These are phyloP conservation scores for Babesia ovis DNA, from an alignment of 169 alveolate species.

Conservation along the genomic window DNA sequence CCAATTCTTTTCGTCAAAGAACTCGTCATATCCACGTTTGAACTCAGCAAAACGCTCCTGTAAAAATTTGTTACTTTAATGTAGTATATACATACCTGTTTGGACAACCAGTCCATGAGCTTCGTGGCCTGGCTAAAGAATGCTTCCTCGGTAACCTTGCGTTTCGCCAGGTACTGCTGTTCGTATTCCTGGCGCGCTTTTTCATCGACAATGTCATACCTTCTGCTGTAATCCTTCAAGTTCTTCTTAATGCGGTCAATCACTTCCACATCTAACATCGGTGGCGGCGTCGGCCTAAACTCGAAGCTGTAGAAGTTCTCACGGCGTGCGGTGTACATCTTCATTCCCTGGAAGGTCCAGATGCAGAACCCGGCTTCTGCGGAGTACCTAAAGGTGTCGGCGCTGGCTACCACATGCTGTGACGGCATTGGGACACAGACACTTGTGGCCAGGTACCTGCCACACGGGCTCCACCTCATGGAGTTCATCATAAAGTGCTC, in stretches of 20 bases:
- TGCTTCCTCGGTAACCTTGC: slow-evolving; percentile 69
- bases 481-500: slow-evolving; percentile 84
- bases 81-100: slow-evolving; percentile 57
- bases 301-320: slow-evolving; percentile 83
- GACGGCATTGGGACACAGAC: slow-evolving; percentile 72
- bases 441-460: slow-evolving; percentile 83
- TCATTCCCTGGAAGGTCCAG: slow-evolving; percentile 89
- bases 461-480: slow-evolving; percentile 87
- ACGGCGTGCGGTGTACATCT: slow-evolving; percentile 76
- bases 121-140: slow-evolving; percentile 46
- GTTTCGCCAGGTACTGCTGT: slow-evolving; percentile 67
- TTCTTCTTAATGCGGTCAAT: slow-evolving; percentile 82
- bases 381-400: slow-evolving; percentile 73
- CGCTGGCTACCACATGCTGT: slow-evolving; percentile 34
- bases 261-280: slow-evolving; percentile 76
- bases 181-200: slow-evolving; percentile 76
- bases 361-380: slow-evolving; percentile 84
- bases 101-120: slow-evolving; percentile 68
- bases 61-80: background rate
- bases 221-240: slow-evolving; percentile 81
- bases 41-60: slow-evolving; percentile 63
- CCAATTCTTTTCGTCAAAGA: slow-evolving; percentile 71
- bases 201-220: slow-evolving; percentile 77
- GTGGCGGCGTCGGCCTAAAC: slow-evolving; percentile 89
- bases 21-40: slow-evolving; percentile 69